Percentiles rank a stretch among this genome's conserved stretches.
phyloP scores from a whole-genome alignment of 176 grass and related monocot genomes.

The Poa annua region DNA sequence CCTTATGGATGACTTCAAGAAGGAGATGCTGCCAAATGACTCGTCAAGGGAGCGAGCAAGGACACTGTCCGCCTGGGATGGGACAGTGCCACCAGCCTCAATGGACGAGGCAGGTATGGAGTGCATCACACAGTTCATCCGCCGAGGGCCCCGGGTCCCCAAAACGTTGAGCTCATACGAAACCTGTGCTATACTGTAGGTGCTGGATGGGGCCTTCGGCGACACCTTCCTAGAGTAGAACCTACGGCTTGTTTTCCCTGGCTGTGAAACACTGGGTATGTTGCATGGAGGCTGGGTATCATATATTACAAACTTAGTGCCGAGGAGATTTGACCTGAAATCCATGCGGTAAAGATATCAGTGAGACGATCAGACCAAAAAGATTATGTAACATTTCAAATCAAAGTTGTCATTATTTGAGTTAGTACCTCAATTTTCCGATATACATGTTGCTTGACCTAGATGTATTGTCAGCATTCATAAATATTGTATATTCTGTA shows the following conservation, averaged over 20 bases:
- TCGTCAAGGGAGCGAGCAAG: constrained; percentile 57
- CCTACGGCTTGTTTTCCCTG: constrained; percentile 60
- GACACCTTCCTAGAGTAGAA: constrained; percentile 83
- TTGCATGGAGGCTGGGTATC: constrained; percentile 75
- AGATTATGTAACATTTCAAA: constrained; percentile 37
- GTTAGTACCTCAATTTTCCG: constrained; percentile 81
- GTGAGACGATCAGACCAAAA: constrained; percentile 1
- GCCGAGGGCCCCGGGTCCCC: constrained; percentile 79
- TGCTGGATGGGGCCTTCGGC: constrained; percentile 55
- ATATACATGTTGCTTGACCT: constrained; percentile 80
- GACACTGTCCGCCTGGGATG: constrained; percentile 52
- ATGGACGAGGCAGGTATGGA: constrained; percentile 73
- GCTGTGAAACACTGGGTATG: constrained; percentile 43
- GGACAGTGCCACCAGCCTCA: constrained; percentile 70
- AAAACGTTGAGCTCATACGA: constrained; percentile 90
- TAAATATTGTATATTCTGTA: constrained; percentile 95
- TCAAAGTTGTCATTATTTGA: neutral
- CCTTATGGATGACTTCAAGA: constrained; percentile 54
- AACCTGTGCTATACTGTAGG: constrained; percentile 77
- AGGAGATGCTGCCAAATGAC: constrained; percentile 78
- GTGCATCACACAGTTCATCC: constrained; percentile 91
- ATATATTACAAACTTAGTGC: constrained; percentile 86
- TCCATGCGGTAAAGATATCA: constrained; percentile 36
- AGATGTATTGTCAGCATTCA: constrained; percentile 71
- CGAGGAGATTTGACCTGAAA: constrained; percentile 88